Evolutionary conservation across 352 stramenopile genomes (phyloP).

Genomic region (Phytophthora constricta): DNA sequence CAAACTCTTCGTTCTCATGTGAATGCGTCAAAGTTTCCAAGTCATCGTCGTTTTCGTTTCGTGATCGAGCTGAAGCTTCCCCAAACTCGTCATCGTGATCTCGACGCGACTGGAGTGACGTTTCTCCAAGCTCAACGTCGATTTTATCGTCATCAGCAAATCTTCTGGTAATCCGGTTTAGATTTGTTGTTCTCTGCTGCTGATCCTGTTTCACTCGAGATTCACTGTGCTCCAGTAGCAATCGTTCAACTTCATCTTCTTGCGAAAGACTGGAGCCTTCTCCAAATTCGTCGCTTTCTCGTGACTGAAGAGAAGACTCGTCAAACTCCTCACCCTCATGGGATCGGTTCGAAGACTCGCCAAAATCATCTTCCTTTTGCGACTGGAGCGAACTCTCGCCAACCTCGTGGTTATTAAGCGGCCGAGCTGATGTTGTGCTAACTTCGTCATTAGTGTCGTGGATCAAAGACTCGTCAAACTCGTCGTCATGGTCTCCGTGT

Average conservation of each 20-base stretch:
- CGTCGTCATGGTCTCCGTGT: neutral
- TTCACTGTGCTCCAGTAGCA: neutral
- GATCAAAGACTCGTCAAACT: neutral
- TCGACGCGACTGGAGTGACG: neutral
- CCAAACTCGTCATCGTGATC: constrained; percentile 6
- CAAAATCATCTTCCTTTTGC: neutral
- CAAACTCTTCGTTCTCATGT: constrained; percentile 5
- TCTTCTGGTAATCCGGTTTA: neutral
- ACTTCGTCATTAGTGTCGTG: neutral
- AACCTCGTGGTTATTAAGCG: neutral
- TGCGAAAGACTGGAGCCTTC: too few relatives aligned
- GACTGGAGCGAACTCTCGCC: too few relatives aligned
- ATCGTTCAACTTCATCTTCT: neutral
- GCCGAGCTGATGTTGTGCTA: neutral
- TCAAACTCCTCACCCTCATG: neutral
- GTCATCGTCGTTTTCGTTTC: neutral
- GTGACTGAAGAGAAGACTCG: neutral
- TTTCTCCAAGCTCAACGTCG: constrained; percentile 3
- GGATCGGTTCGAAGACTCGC: neutral
- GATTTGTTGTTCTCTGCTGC: neutral
- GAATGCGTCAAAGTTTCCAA: neutral
- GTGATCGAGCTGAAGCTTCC: constrained; percentile 5
- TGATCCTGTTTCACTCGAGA: neutral
- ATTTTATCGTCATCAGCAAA: constrained; percentile 1
- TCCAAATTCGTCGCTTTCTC: neutral